A percentile compares a stretch with the other conserved stretches of the same genome.
Evolutionary conservation across 208 protist species (phyloP).

Genomic region (Trichomonas vaginalis): DNA sequence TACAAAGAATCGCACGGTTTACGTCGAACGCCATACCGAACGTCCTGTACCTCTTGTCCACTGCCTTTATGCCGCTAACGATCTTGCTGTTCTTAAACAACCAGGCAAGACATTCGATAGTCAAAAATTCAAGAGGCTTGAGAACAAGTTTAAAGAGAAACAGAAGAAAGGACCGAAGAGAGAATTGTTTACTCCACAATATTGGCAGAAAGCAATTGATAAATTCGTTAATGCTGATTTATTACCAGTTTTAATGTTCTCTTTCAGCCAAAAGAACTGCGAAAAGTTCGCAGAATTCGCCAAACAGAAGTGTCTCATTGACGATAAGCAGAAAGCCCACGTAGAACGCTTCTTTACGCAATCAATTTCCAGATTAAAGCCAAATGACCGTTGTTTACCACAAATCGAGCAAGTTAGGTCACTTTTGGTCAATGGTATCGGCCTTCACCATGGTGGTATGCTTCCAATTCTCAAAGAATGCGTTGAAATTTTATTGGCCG

Average conservation of each 20-base stretch:
- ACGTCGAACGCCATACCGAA: background rate
- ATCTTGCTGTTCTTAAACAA: background rate
- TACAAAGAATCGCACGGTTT: background rate
- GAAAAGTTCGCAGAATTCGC: background rate
- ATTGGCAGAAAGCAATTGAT: background rate
- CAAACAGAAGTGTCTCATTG: background rate
- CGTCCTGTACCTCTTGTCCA: background rate
- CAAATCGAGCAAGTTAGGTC: constrained; percentile 44
- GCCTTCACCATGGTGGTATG: constrained; percentile 79
- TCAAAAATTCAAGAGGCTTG: background rate
- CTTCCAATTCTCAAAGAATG: constrained; percentile 24
- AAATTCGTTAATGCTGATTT: background rate
- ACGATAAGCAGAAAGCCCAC: background rate
- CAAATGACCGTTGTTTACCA: background rate
- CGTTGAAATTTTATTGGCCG: constrained; percentile 18
- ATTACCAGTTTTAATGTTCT: background rate
- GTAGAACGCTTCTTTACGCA: background rate
- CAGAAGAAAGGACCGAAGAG: background rate
- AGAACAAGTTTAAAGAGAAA: too few relatives aligned
- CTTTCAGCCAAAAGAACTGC: background rate
- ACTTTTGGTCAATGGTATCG: constrained; percentile 84
- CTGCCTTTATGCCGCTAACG: background rate
- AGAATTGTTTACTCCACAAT: background rate
- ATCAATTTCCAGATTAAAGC: background rate
- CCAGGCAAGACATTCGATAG: background rate